phyloP scores from a whole-genome alignment of 1,284 basidiomycete genomes.

The Cutaneotrichosporon sp. region DNA sequence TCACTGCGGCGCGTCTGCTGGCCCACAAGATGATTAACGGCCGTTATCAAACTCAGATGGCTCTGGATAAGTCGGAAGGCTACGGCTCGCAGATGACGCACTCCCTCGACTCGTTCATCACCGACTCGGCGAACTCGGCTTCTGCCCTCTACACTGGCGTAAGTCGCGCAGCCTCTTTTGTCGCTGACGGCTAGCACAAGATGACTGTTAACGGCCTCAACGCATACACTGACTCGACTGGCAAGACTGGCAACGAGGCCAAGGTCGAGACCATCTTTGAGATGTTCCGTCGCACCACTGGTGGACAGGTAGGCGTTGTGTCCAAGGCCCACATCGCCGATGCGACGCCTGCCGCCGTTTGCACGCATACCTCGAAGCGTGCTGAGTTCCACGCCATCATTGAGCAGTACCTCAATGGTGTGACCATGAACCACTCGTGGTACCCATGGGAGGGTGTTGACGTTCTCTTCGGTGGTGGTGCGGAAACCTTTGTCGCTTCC shows the following conservation, averaged over 20 bases:
- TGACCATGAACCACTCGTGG: conserved; percentile 46
- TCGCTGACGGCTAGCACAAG: conserved; percentile 24
- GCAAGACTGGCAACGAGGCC: conserved; percentile 40
- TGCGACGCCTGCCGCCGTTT: conserved; percentile 48
- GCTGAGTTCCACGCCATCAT: conserved; percentile 43
- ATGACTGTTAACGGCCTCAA: conserved; percentile 50
- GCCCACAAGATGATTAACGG: conserved; percentile 52
- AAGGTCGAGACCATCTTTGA: conserved; percentile 48
- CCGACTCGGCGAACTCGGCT: conserved; percentile 52
- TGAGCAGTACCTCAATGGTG: conserved; percentile 46
- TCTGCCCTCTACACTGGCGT: conserved; percentile 48
- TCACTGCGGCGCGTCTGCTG: conserved; percentile 47
- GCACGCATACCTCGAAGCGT: conserved; percentile 44
- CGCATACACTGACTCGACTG: conserved; percentile 39
- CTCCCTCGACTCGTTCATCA: conserved; percentile 44
- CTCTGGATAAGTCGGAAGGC: conserved; percentile 40
- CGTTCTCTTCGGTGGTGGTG: conserved; percentile 47
- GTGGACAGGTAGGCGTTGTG: conserved; percentile 49
- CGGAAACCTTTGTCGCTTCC: conserved; percentile 43
- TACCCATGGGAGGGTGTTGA: conserved; percentile 45
- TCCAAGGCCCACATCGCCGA: conserved; percentile 50
- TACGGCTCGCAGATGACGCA: conserved; percentile 41
- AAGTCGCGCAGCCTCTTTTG: neutral
- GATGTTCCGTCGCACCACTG: conserved; percentile 40
- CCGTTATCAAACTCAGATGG: conserved; percentile 43